These are phyloP conservation scores for Apiospora sp. DNA, from an alignment of 2,329 filamentous ascomycete genomes.

Conservation along the genomic window DNA sequence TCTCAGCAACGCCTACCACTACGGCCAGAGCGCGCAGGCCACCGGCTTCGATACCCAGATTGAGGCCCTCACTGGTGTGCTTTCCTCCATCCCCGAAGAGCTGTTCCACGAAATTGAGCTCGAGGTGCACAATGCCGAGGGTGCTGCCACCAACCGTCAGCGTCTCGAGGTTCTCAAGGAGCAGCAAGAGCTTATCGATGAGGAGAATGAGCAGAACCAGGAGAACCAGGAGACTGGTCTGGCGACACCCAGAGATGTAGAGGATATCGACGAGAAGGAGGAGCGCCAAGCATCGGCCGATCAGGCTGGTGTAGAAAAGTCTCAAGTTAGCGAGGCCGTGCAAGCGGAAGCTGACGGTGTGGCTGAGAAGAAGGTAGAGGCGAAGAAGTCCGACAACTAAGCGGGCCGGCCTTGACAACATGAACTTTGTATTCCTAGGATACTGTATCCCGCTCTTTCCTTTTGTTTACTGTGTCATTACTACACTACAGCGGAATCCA, in stretches of 20 bases:
- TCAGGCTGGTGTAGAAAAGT: conserved; percentile 50
- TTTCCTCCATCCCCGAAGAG: conserved; percentile 96
- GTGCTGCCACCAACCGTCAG: conserved; percentile 98
- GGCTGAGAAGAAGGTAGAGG: conserved; percentile 40
- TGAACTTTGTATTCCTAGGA: conserved; percentile 20
- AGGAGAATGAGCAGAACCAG: conserved; percentile 92
- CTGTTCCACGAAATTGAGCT: conserved; percentile 99
- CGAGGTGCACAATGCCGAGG: conserved; percentile 95
- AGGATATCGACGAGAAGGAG: conserved; percentile 95
- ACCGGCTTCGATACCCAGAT: conserved; percentile 91
- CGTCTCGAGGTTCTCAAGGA: conserved; percentile 97
- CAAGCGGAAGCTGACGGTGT: conserved; percentile 60
- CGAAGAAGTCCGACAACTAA: conserved; percentile 35
- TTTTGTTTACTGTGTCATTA: conserved; percentile 37
- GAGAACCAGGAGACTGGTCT: conserved; percentile 79
- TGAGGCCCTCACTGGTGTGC: conserved; percentile 88
- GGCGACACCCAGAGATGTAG: conserved; percentile 80
- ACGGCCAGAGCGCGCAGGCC: conserved; percentile 76
- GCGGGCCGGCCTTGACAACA: conserved; percentile 15
- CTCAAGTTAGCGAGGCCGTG: conserved; percentile 60
- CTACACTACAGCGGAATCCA: conserved; percentile 18
- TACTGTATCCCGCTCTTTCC: conserved; percentile 34
- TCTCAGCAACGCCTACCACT: conserved; percentile 97
- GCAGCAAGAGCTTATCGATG: conserved; percentile 96
- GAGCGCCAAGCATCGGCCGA: conserved; percentile 61